Base-by-base conservation (phyloP, 2,329 filamentous ascomycete genomes). In the Thielaviopsis populi region DNA sequence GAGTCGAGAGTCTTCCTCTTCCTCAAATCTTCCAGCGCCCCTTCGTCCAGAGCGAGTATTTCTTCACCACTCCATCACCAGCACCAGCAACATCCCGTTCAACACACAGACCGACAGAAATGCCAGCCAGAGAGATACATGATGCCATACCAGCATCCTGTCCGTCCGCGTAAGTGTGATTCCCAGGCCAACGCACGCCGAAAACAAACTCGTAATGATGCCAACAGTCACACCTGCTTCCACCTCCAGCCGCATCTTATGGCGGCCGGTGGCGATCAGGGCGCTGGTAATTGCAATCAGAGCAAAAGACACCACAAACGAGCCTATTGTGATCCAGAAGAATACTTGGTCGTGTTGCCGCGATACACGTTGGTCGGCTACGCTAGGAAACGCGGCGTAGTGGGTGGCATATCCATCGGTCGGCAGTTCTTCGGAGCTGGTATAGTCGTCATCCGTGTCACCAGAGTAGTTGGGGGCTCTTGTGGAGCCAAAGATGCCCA, bases 171-270 rank as follows among this genome's bases (percentile, higher is more conserved):
- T 79, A 13, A 85, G 71, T 67, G 82, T 79, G 71, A 81, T 78
- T 41, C 80, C 82, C 6, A 89, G 76, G 0, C 79, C 86, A 13
- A 80, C 75, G 58, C 83, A 81, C 0, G 82, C 83, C 69, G 84
- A 84, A 66, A 84, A 78, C 48, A 91, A 71, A 67, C 85, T 88
- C 37, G 82, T 77, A 40, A 88, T 78, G 17, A 87, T 83, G 10
- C 87, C 88, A 48, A 89, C 77, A 0, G 88, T 78, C 1, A 88
- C 86, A 8, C 85, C 88, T 0, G 82, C 82, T 69, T 91, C 87
- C 2, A 92, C 88, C 71, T 89, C 83, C n/a, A 83, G 78, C 3
- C 81, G 78, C 68, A 86, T 78, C 71, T 82, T 86, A 70, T 83
- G 85, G 58, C 82, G 79, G 8, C 87, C 88, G 0, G 88, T 88